Conservation (phyloP, 306 rosid species). For the Hylodesmum podocarpum region DNA sequence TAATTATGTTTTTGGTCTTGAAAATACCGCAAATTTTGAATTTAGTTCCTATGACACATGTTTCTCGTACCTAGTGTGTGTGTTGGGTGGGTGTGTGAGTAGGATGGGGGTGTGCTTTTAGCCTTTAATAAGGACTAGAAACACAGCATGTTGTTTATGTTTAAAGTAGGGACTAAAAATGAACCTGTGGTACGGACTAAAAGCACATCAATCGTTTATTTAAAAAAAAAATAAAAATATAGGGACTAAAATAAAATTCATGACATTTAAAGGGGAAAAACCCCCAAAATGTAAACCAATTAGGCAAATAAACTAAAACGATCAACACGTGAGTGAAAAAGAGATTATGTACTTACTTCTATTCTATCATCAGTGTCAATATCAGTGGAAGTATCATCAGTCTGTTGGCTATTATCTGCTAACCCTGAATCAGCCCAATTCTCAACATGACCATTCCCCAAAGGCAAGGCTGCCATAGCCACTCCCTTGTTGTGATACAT, state of each 20-base stretch:
- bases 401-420: slow-evolving; percentile 68
- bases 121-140: too few relatives aligned
- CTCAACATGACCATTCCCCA: slow-evolving; percentile 68
- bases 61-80: not conserved
- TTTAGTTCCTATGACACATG: not conserved
- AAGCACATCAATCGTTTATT: too few relatives aligned
- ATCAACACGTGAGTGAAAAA: slow-evolving; percentile 7
- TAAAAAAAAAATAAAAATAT: too few relatives aligned
- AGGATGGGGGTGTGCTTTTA: too few relatives aligned
- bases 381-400: slow-evolving; percentile 80
- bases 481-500: slow-evolving; percentile 50
- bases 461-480: slow-evolving; percentile 36
- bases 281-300: not conserved
- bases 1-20: not conserved
- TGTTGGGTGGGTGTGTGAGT: too few relatives aligned
- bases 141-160: too few relatives aligned
- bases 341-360: slow-evolving; percentile 29
- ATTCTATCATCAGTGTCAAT: slow-evolving; percentile 63
- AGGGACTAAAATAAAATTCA: not conserved
- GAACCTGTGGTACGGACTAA: too few relatives aligned
- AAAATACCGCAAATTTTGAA: not conserved
- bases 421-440: slow-evolving; percentile 74
- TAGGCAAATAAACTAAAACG: not conserved
- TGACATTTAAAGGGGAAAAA: too few relatives aligned
- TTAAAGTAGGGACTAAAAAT: too few relatives aligned